These are phyloP conservation scores for Grigorovia humatica DNA, from an alignment of 805 yeast genomes.

Conservation along the genomic window DNA sequence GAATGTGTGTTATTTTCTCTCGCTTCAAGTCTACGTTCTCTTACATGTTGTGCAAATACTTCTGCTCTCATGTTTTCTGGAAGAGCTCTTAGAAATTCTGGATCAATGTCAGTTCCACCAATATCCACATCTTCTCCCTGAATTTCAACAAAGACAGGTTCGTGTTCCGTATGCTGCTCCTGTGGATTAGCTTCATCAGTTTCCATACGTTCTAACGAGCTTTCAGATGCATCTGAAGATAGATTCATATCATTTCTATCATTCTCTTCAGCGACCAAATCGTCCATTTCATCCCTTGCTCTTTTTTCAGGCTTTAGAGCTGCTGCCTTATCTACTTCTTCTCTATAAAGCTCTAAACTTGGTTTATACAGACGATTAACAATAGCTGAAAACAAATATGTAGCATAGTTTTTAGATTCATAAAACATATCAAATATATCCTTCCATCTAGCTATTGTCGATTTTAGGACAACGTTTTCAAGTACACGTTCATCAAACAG, in stretches of 20 bases:
- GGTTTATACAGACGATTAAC: slow-evolving; percentile 39
- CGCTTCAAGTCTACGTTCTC: slow-evolving; percentile 61
- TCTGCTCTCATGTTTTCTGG: slow-evolving; percentile 93
- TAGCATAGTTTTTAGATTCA: slow-evolving; percentile 30
- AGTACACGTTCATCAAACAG: slow-evolving; percentile 24
- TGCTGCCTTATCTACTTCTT: slow-evolving; percentile 20
- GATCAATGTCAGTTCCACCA: slow-evolving; percentile 84
- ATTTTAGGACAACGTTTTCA: slow-evolving; percentile 27
- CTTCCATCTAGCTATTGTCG: slow-evolving; percentile 62
- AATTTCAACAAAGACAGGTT: slow-evolving; percentile 60
- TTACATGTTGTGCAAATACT: slow-evolving; percentile 73
- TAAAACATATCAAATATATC: slow-evolving; percentile 45
- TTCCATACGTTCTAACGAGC: neutral
- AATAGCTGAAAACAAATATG: slow-evolving; percentile 33
- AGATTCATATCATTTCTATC: neutral
- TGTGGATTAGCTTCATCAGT: slow-evolving; percentile 1
- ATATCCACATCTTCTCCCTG: slow-evolving; percentile 77
- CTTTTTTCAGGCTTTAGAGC: slow-evolving; percentile 1
- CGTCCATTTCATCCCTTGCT: neutral
- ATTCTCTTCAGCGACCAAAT: neutral
- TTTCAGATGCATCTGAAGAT: slow-evolving; percentile 8
- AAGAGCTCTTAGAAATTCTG: slow-evolving; percentile 77
- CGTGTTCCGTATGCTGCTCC: slow-evolving; percentile 13
- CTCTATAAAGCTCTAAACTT: slow-evolving; percentile 32
- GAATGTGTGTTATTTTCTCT: slow-evolving; percentile 33